Evolutionary conservation across 2,329 filamentous ascomycete species (phyloP), one percentile per base, ranked within the genome.

Genomic region (Colletotrichum nymphaeae): DNA sequence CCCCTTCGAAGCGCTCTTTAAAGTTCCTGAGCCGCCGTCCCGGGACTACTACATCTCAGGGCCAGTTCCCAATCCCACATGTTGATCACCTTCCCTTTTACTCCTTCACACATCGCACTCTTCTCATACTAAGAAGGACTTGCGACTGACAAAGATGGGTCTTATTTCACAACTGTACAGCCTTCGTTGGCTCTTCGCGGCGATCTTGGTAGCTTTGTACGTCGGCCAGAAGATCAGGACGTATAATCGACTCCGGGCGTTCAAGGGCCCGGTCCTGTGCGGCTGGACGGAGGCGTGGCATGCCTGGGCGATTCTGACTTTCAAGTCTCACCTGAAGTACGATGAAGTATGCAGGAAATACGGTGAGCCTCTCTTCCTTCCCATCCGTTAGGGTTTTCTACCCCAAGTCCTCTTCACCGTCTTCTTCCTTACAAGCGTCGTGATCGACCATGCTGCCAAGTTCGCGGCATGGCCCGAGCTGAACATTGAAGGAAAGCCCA

Each of bases 241-340:
- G 2, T 74, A 74, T 19, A 67, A 72, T 8, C 63, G 72, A 4
- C 63, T 74, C 3, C 72, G 30, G 3, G 63, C 63, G 4, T 74
- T 74, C 58, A 72, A 64, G 11, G 72, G 72, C 1, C 69, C 72
- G 19, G 58, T 67, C 4, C 46, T 65, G 0, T 42, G 63, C 6
- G 72, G 72, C 0, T 74, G 68, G 68, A 68, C 55, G 7, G 72
- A 74, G 1, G 52, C 59, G 1, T 72, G 68, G 68, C 68, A 74
- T 30, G 42, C 19, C 6, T 63, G 64, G 57, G 69, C 72, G 7
- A 53, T 74, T 4, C 9, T 74, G 30, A 62, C 63, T 32, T 72
- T 72, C 58, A 72, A 68, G 46, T 72, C 72, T 2, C 72, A 74
- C 24, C 53, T 74, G n/a, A 53, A 72, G 42, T 74, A 74, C 14